Conservation (phyloP, 2,329 filamentous ascomycete species). For the Knufia fluminis region DNA sequence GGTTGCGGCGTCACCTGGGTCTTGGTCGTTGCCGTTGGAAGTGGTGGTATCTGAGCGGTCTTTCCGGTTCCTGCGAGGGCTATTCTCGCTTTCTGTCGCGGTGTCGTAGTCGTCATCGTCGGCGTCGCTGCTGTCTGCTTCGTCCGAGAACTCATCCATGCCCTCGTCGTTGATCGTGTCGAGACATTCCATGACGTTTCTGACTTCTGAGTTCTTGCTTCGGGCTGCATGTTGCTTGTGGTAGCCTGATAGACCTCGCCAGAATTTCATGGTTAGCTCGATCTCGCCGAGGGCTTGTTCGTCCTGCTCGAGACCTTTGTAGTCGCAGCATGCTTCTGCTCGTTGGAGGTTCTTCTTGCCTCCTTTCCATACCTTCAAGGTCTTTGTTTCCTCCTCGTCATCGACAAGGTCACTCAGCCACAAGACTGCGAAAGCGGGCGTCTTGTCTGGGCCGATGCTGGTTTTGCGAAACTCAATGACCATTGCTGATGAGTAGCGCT, state of each 20-base stretch:
- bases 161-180: conserved; percentile 52
- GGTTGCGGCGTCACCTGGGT: background rate
- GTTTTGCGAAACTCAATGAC: conserved; percentile 26
- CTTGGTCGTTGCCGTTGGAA: background rate
- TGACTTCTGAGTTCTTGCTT: conserved; percentile 45
- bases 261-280: conserved; percentile 50
- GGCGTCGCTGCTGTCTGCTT: conserved; percentile 24
- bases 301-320: conserved; percentile 42
- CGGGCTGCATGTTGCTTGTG: conserved; percentile 46
- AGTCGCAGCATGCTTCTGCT: conserved; percentile 26
- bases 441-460: conserved; percentile 23
- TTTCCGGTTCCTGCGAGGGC: background rate
- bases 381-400: conserved; percentile 52
- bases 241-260: conserved; percentile 51
- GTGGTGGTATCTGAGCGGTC: background rate
- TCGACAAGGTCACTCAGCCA: conserved; percentile 53
- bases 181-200: conserved; percentile 55
- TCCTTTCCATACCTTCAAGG: conserved; percentile 58
- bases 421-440: conserved; percentile 24
- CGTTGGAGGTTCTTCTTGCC: conserved; percentile 39
- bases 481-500: conserved; percentile 25
- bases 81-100: conserved; percentile 9
- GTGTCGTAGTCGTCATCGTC: conserved; percentile 13
- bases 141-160: conserved; percentile 51
- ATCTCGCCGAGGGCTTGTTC: conserved; percentile 52